phyloP scores from a whole-genome alignment of 1,139 yeast species.

The Saccharomyces hybrid region DNA sequence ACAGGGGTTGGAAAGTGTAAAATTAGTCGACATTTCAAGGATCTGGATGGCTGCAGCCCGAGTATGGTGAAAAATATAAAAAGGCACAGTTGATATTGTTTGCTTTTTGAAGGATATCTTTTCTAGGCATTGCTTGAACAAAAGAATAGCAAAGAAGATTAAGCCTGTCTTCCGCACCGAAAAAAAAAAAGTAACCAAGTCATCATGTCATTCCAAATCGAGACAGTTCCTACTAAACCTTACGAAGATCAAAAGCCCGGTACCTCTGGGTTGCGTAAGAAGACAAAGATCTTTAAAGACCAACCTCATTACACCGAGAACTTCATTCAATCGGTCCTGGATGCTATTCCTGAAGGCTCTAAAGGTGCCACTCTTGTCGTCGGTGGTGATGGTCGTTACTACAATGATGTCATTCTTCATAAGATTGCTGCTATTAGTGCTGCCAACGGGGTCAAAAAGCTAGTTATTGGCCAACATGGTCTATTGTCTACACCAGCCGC shows the following conservation, averaged over 20 bases:
- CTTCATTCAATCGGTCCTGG: slow-evolving; percentile 78
- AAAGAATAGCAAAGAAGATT: not conserved
- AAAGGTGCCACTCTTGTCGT: slow-evolving; percentile 70
- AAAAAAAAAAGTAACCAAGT: too few species aligned
- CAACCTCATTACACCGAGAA: slow-evolving; percentile 82
- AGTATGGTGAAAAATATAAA: too few species aligned
- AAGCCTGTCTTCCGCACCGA: too few species aligned
- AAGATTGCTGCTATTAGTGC: slow-evolving; percentile 77
- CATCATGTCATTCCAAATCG: slow-evolving; percentile 18
- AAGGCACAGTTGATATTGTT: too few species aligned
- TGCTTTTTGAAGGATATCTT: too few species aligned
- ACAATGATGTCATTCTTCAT: slow-evolving; percentile 74
- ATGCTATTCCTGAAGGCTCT: slow-evolving; percentile 89
- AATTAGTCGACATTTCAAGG: too few species aligned
- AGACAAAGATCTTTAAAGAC: slow-evolving; percentile 68
- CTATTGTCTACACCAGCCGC: slow-evolving; percentile 94
- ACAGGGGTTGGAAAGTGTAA: not conserved
- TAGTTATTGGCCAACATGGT: slow-evolving; percentile 83
- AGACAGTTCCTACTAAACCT: slow-evolving; percentile 47
- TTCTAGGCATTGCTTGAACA: not conserved
- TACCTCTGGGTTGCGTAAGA: slow-evolving; percentile 92
- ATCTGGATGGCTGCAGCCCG: too few species aligned
- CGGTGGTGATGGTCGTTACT: slow-evolving; percentile 96
- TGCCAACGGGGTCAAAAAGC: slow-evolving; percentile 81
- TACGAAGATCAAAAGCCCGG: slow-evolving; percentile 97